Evolutionary conservation across 1,139 yeast species (phyloP).

Genomic region (Kazachstania sp.): DNA sequence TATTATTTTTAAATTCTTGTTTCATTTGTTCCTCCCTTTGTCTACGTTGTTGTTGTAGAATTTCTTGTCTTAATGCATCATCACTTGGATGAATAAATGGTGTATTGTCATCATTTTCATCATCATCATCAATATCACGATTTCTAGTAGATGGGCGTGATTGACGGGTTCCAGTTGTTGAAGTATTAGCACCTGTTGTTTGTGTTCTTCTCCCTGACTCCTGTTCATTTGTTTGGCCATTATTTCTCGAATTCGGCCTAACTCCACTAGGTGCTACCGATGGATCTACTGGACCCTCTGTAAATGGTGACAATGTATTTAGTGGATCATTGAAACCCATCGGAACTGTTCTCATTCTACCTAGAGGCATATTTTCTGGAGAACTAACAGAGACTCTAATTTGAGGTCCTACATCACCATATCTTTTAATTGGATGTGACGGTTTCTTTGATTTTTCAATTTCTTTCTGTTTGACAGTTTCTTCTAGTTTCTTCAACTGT

Average conservation of each 20-base stretch:
- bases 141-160: neutral
- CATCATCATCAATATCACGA: constrained; percentile 17
- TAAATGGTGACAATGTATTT: constrained; percentile 1
- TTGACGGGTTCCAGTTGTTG: neutral
- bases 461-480: constrained; percentile 34
- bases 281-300: constrained; percentile 4
- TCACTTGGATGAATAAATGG: constrained; percentile 35
- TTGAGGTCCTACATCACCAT: constrained; percentile 35
- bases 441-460: constrained; percentile 21
- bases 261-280: neutral
- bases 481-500: constrained; percentile 43
- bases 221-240: neutral
- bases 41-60: constrained; percentile 28
- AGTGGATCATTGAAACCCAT: neutral
- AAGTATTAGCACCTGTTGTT: neutral
- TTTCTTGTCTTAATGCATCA: constrained; percentile 34
- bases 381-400: constrained; percentile 27
- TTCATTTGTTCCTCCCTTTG: constrained; percentile 28
- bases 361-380: constrained; percentile 18
- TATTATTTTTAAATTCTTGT: constrained; percentile 26
- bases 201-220: neutral
- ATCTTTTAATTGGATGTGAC: constrained; percentile 29
- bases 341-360: constrained; percentile 6
- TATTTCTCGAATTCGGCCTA: too few relatives aligned
- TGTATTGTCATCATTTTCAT: constrained; percentile 14